Conservation (phyloP, 2,329 filamentous ascomycete genomes). For the Magnaporthiopsis rhizophila region DNA sequence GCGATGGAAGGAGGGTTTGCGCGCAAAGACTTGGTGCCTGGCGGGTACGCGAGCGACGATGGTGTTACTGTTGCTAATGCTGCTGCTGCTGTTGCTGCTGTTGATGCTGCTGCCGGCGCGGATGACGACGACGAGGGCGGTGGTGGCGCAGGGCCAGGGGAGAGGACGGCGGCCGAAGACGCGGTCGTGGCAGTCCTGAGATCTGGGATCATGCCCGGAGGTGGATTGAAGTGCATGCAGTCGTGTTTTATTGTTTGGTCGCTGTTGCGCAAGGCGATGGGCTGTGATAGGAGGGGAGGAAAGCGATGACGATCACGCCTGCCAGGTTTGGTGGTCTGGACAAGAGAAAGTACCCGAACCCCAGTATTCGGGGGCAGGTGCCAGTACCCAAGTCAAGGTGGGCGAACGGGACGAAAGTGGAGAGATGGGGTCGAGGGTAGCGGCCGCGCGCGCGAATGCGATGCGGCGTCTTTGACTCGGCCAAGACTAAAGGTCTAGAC, state of each 20-base stretch:
- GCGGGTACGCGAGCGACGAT: no score
- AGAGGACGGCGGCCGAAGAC: no score
- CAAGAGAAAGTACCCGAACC: slow-evolving; percentile 1
- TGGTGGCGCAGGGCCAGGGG: no score
- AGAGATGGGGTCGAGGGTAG: background rate
- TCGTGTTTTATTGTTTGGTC: background rate
- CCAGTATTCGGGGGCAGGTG: background rate
- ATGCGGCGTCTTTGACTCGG: slow-evolving; percentile 1
- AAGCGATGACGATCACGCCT: slow-evolving; percentile 18
- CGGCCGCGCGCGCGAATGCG: no score
- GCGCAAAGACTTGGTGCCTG: no score
- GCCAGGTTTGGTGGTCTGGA: background rate
- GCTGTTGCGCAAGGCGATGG: background rate
- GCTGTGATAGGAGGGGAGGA: slow-evolving; percentile 1
- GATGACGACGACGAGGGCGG: slow-evolving; percentile 3
- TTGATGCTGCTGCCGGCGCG: background rate
- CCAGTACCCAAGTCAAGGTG: background rate
- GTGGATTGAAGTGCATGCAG: slow-evolving; percentile 25
- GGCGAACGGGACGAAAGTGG: slow-evolving; percentile 3
- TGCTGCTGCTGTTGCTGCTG: background rate
- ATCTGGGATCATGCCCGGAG: slow-evolving; percentile 18
- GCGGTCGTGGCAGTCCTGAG: no score
- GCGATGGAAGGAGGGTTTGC: slow-evolving; percentile 10
- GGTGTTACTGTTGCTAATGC: background rate
- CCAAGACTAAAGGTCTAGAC: background rate